Conservation (phyloP, 371 early-diverging fungal genomes). For the Mortierella sp. region DNA sequence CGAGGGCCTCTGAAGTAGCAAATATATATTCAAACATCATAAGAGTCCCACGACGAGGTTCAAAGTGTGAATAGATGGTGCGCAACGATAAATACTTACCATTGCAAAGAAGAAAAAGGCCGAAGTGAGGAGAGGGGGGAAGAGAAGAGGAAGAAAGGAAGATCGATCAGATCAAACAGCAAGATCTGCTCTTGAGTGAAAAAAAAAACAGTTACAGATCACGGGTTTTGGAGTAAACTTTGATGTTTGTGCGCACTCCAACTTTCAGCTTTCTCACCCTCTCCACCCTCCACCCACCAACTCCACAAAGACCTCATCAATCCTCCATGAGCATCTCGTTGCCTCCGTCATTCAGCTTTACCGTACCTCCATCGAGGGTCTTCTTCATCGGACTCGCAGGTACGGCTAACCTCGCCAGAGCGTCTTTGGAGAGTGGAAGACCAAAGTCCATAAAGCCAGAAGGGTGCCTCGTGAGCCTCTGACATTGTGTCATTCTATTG, state of each 20-base stretch:
- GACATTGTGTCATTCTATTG: background rate
- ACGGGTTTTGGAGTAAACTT: no score
- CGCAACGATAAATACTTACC: background rate
- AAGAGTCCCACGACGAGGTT: background rate
- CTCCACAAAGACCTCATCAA: background rate
- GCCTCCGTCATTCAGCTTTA: slow-evolving; percentile 32
- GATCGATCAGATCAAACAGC: slow-evolving; percentile 14
- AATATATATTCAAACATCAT: slow-evolving; percentile 54
- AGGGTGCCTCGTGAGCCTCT: no score
- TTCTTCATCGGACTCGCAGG: slow-evolving; percentile 51
- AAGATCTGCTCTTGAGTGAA: background rate
- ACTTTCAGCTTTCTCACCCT: background rate
- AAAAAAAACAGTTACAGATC: background rate
- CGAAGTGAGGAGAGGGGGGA: background rate
- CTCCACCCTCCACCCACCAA: background rate
- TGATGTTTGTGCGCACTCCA: background rate
- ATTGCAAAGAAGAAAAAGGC: background rate
- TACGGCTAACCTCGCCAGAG: slow-evolving; percentile 3
- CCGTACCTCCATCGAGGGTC: slow-evolving; percentile 35
- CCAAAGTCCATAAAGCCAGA: background rate
- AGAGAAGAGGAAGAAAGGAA: slow-evolving; percentile 7
- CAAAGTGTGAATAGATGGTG: background rate
- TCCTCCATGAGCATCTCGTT: slow-evolving; percentile 31
- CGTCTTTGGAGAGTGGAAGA: background rate
- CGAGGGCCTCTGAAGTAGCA: slow-evolving; percentile 56